phyloP scores from a whole-genome alignment of 2,329 filamentous ascomycete genomes.

The Emmonsia crescens region DNA sequence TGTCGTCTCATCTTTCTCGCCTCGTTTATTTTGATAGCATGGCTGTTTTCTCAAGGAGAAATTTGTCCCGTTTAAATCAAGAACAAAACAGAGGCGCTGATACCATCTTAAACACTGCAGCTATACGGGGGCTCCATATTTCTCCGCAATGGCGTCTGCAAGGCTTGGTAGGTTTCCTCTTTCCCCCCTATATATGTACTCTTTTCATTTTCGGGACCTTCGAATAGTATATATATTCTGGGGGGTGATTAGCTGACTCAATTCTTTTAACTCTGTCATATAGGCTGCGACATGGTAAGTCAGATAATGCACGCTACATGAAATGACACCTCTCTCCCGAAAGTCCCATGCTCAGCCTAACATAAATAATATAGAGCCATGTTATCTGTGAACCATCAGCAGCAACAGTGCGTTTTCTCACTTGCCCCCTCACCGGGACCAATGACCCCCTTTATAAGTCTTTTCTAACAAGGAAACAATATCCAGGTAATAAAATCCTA shows the following conservation, averaged over 20 bases:
- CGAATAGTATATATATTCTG: background rate
- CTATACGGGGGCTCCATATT: constrained; percentile 95
- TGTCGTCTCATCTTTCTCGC: background rate
- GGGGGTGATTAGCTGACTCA: background rate
- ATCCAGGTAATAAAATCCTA: constrained; percentile 89
- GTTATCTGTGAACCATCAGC: constrained; percentile 91
- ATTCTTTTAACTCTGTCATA: background rate
- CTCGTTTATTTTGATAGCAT: background rate
- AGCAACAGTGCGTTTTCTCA: constrained; percentile 38
- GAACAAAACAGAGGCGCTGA: background rate
- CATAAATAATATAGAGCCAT: constrained; percentile 46
- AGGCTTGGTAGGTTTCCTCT: constrained; percentile 50
- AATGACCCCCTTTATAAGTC: background rate
- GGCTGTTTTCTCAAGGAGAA: background rate
- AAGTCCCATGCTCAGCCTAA: background rate
- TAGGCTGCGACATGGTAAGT: constrained; percentile 66
- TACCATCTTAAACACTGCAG: constrained; percentile 18
- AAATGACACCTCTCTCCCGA: background rate
- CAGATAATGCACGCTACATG: background rate
- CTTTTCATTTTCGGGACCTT: background rate
- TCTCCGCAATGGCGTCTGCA: constrained; percentile 93
- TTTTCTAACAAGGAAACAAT: background rate
- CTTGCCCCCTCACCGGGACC: background rate
- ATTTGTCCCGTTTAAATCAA: background rate
- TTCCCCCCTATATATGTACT: no score